Conservation (phyloP, 73 alveolate species). For the Tetrahymena borealis region DNA sequence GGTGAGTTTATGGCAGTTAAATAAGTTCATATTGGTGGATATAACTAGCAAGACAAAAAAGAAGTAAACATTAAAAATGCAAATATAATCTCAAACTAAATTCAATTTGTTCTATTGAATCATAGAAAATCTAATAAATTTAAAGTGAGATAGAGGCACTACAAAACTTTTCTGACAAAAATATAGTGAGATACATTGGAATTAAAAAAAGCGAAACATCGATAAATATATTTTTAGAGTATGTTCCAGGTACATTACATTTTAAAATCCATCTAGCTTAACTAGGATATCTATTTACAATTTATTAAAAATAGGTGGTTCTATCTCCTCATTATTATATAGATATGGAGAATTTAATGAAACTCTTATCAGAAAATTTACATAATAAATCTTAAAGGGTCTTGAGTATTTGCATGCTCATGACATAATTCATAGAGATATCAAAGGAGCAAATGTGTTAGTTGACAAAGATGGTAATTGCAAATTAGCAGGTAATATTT, state of each 20-base stretch:
- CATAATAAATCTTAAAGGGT: slow-evolving; percentile 71
- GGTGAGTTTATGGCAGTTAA: slow-evolving; percentile 81
- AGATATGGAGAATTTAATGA: slow-evolving; percentile 64
- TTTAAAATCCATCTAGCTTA: not conserved
- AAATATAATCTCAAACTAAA: not conserved
- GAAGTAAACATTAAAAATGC: not conserved
- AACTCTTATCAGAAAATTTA: slow-evolving; percentile 50
- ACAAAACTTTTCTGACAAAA: slow-evolving; percentile 55
- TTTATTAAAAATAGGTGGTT: slow-evolving; percentile 39
- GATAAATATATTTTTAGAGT: slow-evolving; percentile 66
- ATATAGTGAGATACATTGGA: slow-evolving; percentile 77
- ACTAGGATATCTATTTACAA: not conserved
- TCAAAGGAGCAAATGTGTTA: slow-evolving; percentile 90
- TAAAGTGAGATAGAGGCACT: slow-evolving; percentile 63
- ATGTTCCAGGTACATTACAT: slow-evolving; percentile 38
- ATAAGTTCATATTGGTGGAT: slow-evolving; percentile 21
- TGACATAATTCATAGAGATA: slow-evolving; percentile 85
- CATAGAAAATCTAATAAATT: slow-evolving; percentile 57
- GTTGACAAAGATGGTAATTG: slow-evolving; percentile 54
- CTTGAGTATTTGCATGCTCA: slow-evolving; percentile 78
- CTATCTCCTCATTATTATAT: slow-evolving; percentile 53
- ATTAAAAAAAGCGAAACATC: slow-evolving; percentile 50
- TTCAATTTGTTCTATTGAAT: not conserved
- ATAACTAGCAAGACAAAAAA: not conserved
- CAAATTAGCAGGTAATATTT: slow-evolving; percentile 61